Base-by-base conservation (phyloP, 768 basidiomycete genomes). In the Kwoniella newhampshirensis region DNA sequence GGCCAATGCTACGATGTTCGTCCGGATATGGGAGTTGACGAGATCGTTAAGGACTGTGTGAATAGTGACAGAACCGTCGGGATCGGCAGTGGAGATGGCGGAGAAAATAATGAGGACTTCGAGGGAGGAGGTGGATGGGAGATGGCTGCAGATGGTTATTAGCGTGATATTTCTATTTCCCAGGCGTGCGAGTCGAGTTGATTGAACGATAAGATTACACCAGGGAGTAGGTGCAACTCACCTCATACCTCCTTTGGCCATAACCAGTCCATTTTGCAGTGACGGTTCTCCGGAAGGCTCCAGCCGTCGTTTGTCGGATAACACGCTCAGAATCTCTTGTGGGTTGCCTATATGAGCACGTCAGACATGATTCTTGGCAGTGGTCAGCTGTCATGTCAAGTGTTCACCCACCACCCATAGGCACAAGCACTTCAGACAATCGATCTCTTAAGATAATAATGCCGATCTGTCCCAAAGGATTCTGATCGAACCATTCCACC, bases 401-500 rank as follows among this genome's bases (percentile, higher is more conserved):
- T n/a, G n/a, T n/a, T n/a, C 32, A 66, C 83, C 45, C 70, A 91
- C 93, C 94, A 66, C 92, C 89, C 86, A 99, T 89, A 59, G 91
- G 88, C 1, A 89, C 85, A 39, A 98, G 79, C 2, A 89, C 84
- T 76, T 98, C 96, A 0, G 91, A 92, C 21, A 97, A 76, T 0
- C 96, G 91, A 30, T 89, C 85, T 21, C 92, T 81, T 84, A 98
- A 91, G 4, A 89, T 91, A 17, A 98, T 90, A 27, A 98, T 79
- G 1, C 92, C 94, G 62, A 99, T 89, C 77, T 98, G 96, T 20
- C 94, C 93, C 12, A 99, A 81, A 1, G 96, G 96, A 70, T 99
- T 99, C 79, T 98, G 96, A 78, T 99, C 96, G 76, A 98, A 99
- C 93, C 94, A 99, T 75, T 99, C 96, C 6, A 83, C 80, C 26